Base-by-base conservation (phyloP, 2,329 filamentous ascomycete genomes). In the Calonectria pauciramosa region DNA sequence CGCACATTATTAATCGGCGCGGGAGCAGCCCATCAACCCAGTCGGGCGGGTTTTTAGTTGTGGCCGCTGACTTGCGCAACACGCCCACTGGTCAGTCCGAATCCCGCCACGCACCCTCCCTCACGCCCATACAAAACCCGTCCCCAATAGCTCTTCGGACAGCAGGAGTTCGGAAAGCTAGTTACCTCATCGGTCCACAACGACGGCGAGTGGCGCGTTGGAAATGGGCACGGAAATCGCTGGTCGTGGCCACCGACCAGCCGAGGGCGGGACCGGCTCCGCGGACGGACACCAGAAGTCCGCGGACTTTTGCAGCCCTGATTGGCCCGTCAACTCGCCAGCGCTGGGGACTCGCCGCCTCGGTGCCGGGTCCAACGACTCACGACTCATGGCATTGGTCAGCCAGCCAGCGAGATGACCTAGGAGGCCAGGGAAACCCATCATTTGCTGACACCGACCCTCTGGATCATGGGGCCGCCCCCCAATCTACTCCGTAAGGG, bases 181-280 rank as follows among this genome's bases (percentile, higher is more conserved):
- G 34, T 60, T 69, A 51, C 54, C 52, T 69, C 52, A 60, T 49
- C 20, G 66, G 47, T 28, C 51, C 51, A 28, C 38, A 28, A 41
- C 0, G 2, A 3, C 14, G 47, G 30, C 5, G 30, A 30, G 30
- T 36, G 34, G 32, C 23, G 44, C 65, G 9, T 20, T 49, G 44
- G 16, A 26, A 26, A 54, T 38, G 32, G 11, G n/a, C 6, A 7
- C 66, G 52, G 66, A 18, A n/a, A 47, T 60, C 66, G 66, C 51
- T 20, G 16, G 18, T 28, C 20, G 36, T 23, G 36, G 20, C n/a
- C 26, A 8, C 65, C 65, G 49, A 56, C 65, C 9, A 36, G 44
- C 68, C 68, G 68, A 70, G 32, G 9, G 36, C 44, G 68, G 68
- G 44, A 36, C 68, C 68, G 68, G 49, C 20, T 52, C 68, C 68